Percentiles rank a stretch among this genome's conserved stretches.
Conservation (phyloP, 768 basidiomycete genomes). For the Tremella mesenterica region DNA sequence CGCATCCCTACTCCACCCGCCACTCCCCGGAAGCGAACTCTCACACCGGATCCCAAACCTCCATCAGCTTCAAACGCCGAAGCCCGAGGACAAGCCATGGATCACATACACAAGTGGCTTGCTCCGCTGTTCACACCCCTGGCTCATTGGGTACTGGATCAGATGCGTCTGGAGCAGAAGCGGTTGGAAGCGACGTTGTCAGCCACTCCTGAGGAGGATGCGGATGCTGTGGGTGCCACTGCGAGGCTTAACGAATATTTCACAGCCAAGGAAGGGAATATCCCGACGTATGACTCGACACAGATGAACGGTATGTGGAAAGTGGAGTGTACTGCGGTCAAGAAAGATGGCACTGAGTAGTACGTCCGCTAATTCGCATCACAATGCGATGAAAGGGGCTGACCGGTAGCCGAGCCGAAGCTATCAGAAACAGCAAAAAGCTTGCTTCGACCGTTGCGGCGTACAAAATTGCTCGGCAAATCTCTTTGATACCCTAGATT, state of each 20-base stretch:
- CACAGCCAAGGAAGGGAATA: conserved; percentile 10
- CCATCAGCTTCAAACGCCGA: not conserved
- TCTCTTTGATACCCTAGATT: too few relatives aligned
- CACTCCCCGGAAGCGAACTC: conserved; percentile 1
- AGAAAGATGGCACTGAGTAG: conserved; percentile 14
- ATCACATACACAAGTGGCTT: conserved; percentile 24
- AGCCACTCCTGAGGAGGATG: not conserved
- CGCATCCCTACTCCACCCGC: conserved; percentile 6
- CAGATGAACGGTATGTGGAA: conserved; percentile 15
- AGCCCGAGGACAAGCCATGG: conserved; percentile 17
- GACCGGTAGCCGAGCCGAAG: conserved; percentile 18
- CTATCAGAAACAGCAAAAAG: conserved; percentile 20
- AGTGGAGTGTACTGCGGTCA: conserved; percentile 10
- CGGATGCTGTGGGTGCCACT: conserved; percentile 12
- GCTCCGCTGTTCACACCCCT: conserved; percentile 25
- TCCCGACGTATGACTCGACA: conserved; percentile 12
- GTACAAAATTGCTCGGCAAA: conserved; percentile 21
- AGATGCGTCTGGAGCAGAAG: conserved; percentile 7
- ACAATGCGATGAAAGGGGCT: not conserved
- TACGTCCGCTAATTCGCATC: conserved; percentile 14
- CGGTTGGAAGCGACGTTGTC: not conserved
- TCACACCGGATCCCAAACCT: too few relatives aligned
- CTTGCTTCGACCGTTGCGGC: conserved; percentile 24
- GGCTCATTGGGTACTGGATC: conserved; percentile 10
- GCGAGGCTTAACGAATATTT: conserved; percentile 29